These are phyloP conservation scores for Abelmoschus esculentus DNA, from an alignment of 345 rosid species.

Conservation along the genomic window DNA sequence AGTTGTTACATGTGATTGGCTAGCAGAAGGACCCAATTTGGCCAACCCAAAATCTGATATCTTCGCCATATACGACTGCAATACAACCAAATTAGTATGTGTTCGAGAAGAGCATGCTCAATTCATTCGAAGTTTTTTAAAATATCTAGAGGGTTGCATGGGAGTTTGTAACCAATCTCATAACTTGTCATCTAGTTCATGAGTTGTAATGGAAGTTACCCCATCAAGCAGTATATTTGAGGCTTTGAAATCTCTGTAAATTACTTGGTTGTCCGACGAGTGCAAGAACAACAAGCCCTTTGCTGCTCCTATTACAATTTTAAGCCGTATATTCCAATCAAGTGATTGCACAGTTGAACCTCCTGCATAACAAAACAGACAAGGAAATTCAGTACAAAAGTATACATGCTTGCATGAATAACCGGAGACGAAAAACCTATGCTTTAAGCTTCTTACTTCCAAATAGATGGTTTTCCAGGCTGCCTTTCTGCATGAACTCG, in stretches of 20 bases:
- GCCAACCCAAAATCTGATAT: conserved; percentile 96
- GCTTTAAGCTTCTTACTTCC: conserved; percentile 44
- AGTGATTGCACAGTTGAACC: conserved; percentile 78
- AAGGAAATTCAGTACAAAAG: not conserved
- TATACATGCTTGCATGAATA: not conserved
- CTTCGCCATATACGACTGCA: conserved; percentile 79
- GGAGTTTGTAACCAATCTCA: too few species aligned
- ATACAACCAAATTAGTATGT: not conserved
- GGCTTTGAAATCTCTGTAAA: conserved; percentile 89
- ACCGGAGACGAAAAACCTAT: not conserved
- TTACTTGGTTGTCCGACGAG: conserved; percentile 73
- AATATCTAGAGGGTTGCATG: too few species aligned
- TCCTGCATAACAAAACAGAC: conserved; percentile 27
- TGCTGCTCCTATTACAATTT: conserved; percentile 82
- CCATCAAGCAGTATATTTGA: conserved; percentile 86
- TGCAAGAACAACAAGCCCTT: conserved; percentile 73
- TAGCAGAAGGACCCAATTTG: conserved; percentile 88
- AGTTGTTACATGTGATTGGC: conserved; percentile 94
- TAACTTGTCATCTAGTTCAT: not conserved
- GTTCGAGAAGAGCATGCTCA: not conserved
- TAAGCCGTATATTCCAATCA: conserved; percentile 62
- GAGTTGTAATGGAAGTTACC: conserved; percentile 33
- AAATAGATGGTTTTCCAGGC: conserved; percentile 88
- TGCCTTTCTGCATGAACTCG: conserved; percentile 90
- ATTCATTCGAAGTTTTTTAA: too few species aligned